phyloP scores from a whole-genome alignment of 495 filamentous ascomycete species.

The Neurospora sp. region DNA sequence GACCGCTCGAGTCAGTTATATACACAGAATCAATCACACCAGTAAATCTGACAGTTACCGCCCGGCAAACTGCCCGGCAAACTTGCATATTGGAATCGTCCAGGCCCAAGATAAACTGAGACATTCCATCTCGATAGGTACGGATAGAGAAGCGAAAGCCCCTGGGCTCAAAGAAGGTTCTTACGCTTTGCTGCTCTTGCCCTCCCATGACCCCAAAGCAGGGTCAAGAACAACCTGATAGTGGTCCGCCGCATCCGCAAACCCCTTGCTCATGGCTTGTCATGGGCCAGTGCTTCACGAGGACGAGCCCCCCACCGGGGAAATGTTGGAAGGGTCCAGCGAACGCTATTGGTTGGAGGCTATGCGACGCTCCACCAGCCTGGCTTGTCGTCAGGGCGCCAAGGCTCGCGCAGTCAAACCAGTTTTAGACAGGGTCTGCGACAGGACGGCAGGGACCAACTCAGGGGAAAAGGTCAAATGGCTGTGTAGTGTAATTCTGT shows the following conservation, averaged over 20 bases:
- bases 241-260: background rate
- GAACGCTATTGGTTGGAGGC: background rate
- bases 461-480: background rate
- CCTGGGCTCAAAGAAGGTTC: background rate
- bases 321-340: background rate
- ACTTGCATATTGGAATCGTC: background rate
- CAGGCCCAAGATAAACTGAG: background rate
- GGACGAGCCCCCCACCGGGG: background rate
- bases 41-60: background rate
- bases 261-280: background rate
- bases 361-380: background rate
- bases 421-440: background rate
- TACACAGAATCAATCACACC: too few relatives aligned
- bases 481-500: background rate
- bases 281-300: background rate
- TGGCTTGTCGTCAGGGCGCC: background rate
- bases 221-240: background rate
- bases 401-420: background rate
- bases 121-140: background rate
- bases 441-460: background rate
- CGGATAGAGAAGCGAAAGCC: background rate
- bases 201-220: background rate
- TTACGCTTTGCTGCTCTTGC: background rate
- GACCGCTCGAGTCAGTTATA: too few relatives aligned
- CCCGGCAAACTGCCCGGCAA: background rate